phyloP scores from a whole-genome alignment of 441 rosid species.

The Arabidopsis lyrata region DNA sequence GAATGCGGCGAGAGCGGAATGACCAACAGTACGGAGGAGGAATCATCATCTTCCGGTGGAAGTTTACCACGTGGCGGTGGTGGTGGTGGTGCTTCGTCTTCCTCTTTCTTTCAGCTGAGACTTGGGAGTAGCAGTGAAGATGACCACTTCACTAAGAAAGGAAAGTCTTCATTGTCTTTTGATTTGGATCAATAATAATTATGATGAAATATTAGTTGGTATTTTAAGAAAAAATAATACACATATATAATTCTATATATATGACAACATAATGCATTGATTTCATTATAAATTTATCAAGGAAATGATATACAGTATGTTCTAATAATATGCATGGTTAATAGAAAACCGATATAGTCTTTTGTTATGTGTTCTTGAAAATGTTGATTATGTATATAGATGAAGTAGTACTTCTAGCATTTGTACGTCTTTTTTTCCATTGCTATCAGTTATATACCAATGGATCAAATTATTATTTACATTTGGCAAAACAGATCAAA shows the following conservation, averaged over 20 bases:
- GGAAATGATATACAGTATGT: background rate
- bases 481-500: conserved; percentile 36
- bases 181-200: conserved; percentile 61
- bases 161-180: conserved; percentile 71
- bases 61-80: conserved; percentile 38
- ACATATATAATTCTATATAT: conserved; percentile 45
- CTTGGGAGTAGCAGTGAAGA: conserved; percentile 47
- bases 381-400: conserved; percentile 23
- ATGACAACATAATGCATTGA: conserved; percentile 38
- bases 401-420: background rate
- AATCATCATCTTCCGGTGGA: conserved; percentile 50
- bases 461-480: background rate
- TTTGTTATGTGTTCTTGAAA: conserved; percentile 12
- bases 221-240: conserved; percentile 25
- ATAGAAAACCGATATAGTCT: conserved; percentile 9
- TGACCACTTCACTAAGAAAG: conserved; percentile 64
- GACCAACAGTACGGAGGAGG: conserved; percentile 43
- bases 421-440: background rate
- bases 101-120: conserved; percentile 40
- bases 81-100: conserved; percentile 27
- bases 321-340: conserved; percentile 1
- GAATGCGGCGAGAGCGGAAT: conserved; percentile 53
- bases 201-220: conserved; percentile 41
- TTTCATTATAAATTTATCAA: conserved; percentile 8
- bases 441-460: background rate